Conservation (phyloP, 768 basidiomycete species). For the Auricularia sp. region DNA sequence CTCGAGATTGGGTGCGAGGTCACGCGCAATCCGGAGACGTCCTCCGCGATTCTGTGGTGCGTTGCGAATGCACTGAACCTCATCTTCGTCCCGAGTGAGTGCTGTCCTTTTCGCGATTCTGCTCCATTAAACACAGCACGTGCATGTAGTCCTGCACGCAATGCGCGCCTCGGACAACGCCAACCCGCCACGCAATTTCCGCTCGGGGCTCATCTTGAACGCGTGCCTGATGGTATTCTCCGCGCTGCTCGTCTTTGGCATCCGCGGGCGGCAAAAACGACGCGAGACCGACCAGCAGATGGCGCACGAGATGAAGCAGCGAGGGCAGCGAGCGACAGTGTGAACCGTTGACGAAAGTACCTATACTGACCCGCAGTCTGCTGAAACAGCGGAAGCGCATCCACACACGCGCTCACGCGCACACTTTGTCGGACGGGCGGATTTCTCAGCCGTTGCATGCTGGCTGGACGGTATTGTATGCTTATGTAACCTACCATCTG, state of each 20-base stretch:
- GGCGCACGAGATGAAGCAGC: constrained; percentile 1
- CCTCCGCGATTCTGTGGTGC: constrained; percentile 70
- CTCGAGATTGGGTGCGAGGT: constrained; percentile 74
- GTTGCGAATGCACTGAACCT: constrained; percentile 56
- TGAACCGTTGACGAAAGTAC: not conserved
- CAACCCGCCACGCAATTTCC: constrained; percentile 68
- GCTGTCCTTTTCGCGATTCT: not conserved
- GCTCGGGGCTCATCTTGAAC: constrained; percentile 54
- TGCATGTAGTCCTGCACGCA: constrained; percentile 46
- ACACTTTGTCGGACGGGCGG: too few relatives aligned
- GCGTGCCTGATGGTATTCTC: constrained; percentile 38
- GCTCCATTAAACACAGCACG: not conserved
- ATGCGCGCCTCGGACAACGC: constrained; percentile 53
- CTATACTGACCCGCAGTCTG: not conserved
- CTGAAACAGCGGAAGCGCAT: not conserved
- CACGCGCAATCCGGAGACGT: constrained; percentile 69
- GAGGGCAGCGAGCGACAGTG: not conserved
- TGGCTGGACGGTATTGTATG: not conserved
- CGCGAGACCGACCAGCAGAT: constrained; percentile 54
- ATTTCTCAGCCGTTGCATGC: too few relatives aligned
- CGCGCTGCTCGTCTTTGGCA: constrained; percentile 35
- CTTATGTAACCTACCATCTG: not conserved
- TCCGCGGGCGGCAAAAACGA: constrained; percentile 53
- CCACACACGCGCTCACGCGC: too few relatives aligned
- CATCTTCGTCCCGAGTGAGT: constrained; percentile 51